Base-by-base conservation (phyloP, 1,284 basidiomycete genomes). In the Stygiomarasmius scandens region DNA sequence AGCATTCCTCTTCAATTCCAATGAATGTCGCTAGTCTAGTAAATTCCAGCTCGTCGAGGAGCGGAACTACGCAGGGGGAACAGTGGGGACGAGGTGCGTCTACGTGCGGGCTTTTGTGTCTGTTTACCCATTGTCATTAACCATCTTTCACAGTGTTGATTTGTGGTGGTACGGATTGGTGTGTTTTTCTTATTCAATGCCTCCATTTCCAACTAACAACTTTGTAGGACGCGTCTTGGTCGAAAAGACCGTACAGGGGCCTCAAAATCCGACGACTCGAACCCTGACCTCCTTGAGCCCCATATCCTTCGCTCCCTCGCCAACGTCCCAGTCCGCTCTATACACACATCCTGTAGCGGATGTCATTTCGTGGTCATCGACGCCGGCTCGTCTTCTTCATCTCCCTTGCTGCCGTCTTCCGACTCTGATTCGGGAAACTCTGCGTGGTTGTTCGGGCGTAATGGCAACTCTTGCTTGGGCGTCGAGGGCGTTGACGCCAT, bases 401-500 rank as follows among this genome's bases (percentile, higher is more conserved):
- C 29, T 32, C 12, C 29, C 12, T 32, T 12, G 29, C 29, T 12
- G n/a, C n/a, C 32, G 32, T 14, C 32, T 34, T 34, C 32, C 14
- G 32, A 14, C 38, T 4, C 8, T 16, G 38, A 71, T 83, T 29
- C 5, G 12, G 77, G 87, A 52, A 95, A 95, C 20, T 78, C 82
- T 20, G 94, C 92, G 2, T 96, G 92, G 85, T 71, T 96, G 65
- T 92, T 95, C 69, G 95, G 95, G 1, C 84, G 92, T 48, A 93
- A 94, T 71, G 82, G 83, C 60, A 80, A 79, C 53, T 75, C 77
- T 59, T 77, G 80, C 34, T 76, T 91, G 44, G 86, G 90, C 27
- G 70, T 85, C 16, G 63, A 80, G 14, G 85, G 86, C 12, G 25
- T 50, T 45, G 52, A 52, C 56, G 75, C 72, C 53, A 77, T 94